These are phyloP conservation scores for Cladosporium halotolerans DNA, from an alignment of 2,329 filamentous ascomycete species.

Conservation along the genomic window DNA sequence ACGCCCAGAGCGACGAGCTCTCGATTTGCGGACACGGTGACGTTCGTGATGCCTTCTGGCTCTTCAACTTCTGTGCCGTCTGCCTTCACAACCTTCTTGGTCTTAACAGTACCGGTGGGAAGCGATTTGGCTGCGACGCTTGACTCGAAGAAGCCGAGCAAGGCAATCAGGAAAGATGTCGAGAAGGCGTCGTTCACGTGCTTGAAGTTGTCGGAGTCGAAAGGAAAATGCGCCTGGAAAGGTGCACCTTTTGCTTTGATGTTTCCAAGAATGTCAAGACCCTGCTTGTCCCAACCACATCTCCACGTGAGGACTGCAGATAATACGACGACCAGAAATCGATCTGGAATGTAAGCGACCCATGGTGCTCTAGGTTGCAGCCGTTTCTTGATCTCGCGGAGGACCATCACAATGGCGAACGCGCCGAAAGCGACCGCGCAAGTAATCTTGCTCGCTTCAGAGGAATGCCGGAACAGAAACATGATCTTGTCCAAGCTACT, in stretches of 20 bases:
- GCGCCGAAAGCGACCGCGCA: slow-evolving; percentile 69
- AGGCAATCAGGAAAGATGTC: slow-evolving; percentile 85
- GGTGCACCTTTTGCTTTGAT: slow-evolving; percentile 67
- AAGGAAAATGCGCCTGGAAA: slow-evolving; percentile 83
- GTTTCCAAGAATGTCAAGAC: slow-evolving; percentile 76
- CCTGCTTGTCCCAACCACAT: slow-evolving; percentile 70
- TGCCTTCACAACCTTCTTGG: slow-evolving; percentile 30
- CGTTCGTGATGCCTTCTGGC: slow-evolving; percentile 59
- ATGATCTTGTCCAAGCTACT: slow-evolving; percentile 79
- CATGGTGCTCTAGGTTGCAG: slow-evolving; percentile 72
- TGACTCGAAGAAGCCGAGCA: slow-evolving; percentile 97
- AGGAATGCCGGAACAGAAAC: slow-evolving; percentile 66
- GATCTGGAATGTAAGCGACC: slow-evolving; percentile 85
- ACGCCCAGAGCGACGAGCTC: slow-evolving; percentile 88
- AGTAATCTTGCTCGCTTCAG: slow-evolving; percentile 66
- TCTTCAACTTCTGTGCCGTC: slow-evolving; percentile 28
- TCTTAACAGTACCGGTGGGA: slow-evolving; percentile 50
- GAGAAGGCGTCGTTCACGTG: slow-evolving; percentile 82
- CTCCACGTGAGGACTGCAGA: slow-evolving; percentile 74
- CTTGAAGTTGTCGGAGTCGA: slow-evolving; percentile 66
- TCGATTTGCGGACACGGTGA: slow-evolving; percentile 81
- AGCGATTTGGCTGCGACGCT: slow-evolving; percentile 93
- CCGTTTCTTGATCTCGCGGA: slow-evolving; percentile 70
- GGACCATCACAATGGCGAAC: slow-evolving; percentile 82
- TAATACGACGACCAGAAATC: slow-evolving; percentile 80